Percentiles rank a stretch among this genome's conserved stretches.
These are phyloP conservation scores for Cyclotella baltica DNA, from an alignment of 108 stramenopile genomes.

Conservation along the genomic window DNA sequence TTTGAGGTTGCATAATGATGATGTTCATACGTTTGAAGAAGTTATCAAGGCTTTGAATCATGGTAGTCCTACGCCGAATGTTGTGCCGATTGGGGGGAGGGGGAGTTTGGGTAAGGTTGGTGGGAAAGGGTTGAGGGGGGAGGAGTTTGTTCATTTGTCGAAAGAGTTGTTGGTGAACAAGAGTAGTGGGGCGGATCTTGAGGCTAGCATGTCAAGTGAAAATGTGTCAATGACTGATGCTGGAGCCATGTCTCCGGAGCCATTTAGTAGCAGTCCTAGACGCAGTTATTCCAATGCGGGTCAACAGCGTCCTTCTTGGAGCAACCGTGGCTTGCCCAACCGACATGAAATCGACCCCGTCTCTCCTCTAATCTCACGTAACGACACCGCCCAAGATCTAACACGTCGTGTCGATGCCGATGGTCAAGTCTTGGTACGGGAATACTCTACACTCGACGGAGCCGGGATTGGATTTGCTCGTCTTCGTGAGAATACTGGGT, in stretches of 20 bases:
- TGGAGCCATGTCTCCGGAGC: background rate
- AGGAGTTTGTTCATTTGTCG: conserved; percentile 19
- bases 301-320: conserved; percentile 21
- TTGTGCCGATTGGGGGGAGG: conserved; percentile 37
- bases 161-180: background rate
- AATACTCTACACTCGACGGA: conserved; percentile 58
- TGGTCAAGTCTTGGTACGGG: conserved; percentile 81
- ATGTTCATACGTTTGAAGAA: conserved; percentile 96
- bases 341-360: conserved; percentile 35
- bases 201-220: background rate
- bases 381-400: conserved; percentile 62
- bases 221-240: conserved; percentile 13
- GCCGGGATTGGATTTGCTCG: conserved; percentile 76
- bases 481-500: conserved; percentile 67
- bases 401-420: conserved; percentile 87
- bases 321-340: background rate
- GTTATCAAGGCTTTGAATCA: conserved; percentile 84
- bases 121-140: conserved; percentile 40
- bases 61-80: conserved; percentile 20
- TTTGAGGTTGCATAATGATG: conserved; percentile 94
- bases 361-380: conserved; percentile 59
- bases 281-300: background rate
- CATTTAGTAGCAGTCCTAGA: too few relatives aligned
- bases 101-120: conserved; percentile 49
- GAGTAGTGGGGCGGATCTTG: background rate